Conservation (phyloP, 1,284 basidiomycete species). For the Leccinum colubrinum region DNA sequence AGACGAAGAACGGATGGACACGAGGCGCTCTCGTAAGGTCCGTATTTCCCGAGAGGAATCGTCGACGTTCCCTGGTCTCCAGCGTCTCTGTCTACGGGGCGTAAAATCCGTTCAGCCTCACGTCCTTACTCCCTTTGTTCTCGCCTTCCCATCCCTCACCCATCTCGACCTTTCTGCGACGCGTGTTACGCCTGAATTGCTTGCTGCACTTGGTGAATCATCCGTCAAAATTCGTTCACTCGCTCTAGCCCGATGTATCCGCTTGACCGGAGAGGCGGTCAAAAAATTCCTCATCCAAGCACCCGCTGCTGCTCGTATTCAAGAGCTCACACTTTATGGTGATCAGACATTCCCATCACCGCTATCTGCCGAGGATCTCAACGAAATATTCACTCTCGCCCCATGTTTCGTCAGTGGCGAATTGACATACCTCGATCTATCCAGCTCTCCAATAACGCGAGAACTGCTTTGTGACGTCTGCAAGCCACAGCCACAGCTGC, state of each 20-base stretch:
- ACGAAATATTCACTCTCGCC: conserved; percentile 67
- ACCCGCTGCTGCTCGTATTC: conserved; percentile 62
- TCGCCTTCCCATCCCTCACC: conserved; percentile 85
- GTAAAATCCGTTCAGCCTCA: conserved; percentile 75
- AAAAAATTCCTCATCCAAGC: conserved; percentile 73
- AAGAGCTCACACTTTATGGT: conserved; percentile 87
- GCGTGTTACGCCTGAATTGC: conserved; percentile 75
- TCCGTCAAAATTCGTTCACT: conserved; percentile 76
- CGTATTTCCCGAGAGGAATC: conserved; percentile 46
- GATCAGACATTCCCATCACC: conserved; percentile 87
- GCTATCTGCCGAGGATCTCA: conserved; percentile 68
- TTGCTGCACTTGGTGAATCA: conserved; percentile 65
- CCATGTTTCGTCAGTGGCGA: conserved; percentile 81
- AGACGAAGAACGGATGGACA: conserved; percentile 31
- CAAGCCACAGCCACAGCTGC: conserved; percentile 70
- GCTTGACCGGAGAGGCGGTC: conserved; percentile 79
- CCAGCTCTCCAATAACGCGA: conserved; percentile 74
- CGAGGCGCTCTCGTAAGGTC: conserved; percentile 31
- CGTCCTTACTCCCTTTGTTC: conserved; percentile 76
- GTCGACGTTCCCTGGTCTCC: conserved; percentile 72
- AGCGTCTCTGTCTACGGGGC: conserved; percentile 83
- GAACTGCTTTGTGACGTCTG: conserved; percentile 58
- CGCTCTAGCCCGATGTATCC: conserved; percentile 86
- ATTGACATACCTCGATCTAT: conserved; percentile 88
- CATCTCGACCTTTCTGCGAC: conserved; percentile 91